A percentile compares a stretch with the other conserved stretches of the same genome.
Evolutionary conservation across 2,329 filamentous ascomycete genomes (phyloP).

Genomic region (Xylaria sp.): DNA sequence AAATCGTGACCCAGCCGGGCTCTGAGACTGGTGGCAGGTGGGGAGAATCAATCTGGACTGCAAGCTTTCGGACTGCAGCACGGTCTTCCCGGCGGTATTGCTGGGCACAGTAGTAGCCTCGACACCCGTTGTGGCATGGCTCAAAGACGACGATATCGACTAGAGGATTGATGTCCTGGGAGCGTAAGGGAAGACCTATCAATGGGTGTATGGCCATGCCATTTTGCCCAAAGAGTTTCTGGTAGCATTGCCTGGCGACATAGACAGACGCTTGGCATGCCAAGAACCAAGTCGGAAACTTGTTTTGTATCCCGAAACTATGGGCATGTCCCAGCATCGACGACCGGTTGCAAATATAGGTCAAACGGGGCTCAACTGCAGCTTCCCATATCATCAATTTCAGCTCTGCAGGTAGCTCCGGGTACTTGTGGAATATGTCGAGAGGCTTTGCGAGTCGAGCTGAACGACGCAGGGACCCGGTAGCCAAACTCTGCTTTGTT

Average conservation of each 20-base stretch:
- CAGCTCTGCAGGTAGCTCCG: slow-evolving; percentile 44
- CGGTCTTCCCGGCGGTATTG: slow-evolving; percentile 46
- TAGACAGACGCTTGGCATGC: slow-evolving; percentile 37
- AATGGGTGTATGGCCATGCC: neutral
- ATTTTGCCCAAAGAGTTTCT: slow-evolving; percentile 40
- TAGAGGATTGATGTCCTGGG: slow-evolving; percentile 41
- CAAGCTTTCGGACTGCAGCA: slow-evolving; percentile 41
- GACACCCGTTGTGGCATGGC: slow-evolving; percentile 47
- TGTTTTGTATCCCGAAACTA: slow-evolving; percentile 41
- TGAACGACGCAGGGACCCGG: slow-evolving; percentile 42
- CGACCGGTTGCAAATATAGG: slow-evolving; percentile 47
- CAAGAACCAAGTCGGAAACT: slow-evolving; percentile 45
- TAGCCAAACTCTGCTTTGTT: neutral
- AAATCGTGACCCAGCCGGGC: slow-evolving; percentile 46
- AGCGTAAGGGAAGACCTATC: slow-evolving; percentile 1
- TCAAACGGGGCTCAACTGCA: slow-evolving; percentile 42
- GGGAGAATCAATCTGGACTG: slow-evolving; percentile 46
- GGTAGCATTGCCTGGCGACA: slow-evolving; percentile 41
- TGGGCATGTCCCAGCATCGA: slow-evolving; percentile 23
- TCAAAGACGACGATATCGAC: slow-evolving; percentile 47
- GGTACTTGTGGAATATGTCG: slow-evolving; percentile 44
- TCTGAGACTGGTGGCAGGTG: slow-evolving; percentile 33
- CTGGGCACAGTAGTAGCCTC: slow-evolving; percentile 45
- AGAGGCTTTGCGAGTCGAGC: slow-evolving; percentile 45
- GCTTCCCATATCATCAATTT: slow-evolving; percentile 48